Evolutionary conservation across 2,329 filamentous ascomycete species (phyloP), one percentile per base, ranked within the genome.

Genomic region (Fusarium acutatum): DNA sequence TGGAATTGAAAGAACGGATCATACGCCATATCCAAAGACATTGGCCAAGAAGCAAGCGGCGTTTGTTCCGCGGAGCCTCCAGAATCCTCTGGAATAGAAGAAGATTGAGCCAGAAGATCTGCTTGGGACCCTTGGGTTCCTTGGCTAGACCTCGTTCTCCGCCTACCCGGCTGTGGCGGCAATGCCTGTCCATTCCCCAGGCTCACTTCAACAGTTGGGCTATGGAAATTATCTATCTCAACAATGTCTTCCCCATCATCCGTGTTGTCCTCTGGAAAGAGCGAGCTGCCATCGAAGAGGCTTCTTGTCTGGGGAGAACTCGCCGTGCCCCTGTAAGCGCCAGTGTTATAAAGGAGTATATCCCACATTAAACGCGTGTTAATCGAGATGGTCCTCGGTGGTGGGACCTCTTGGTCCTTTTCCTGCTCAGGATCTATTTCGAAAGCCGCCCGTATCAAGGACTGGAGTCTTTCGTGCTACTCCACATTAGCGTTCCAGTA

Each of bases 11-110:
- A 60, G 43, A 60, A 60, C 1, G 57, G 57, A 17, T 60, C 57
- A 22, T 60, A 60, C 3, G 57, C 57, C 43, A 60, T 60, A 52
- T 60, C 57, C 10, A 60, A 60, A 17, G 57, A 60, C 57, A 60
- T 30, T 2, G 57, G 57, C 57, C 34, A 60, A 22, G 57, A 38
- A 15, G 26, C 26, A 17, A 49, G 22, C 1, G 34, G 43, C 2
- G 34, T n/a, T 4, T 60, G 30, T 12, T 40, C 43, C 3, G 15
- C 5, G 3, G 43, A 38, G 1, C 13, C 15, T 4, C 32, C 26
- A 6, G 3, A 18, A 6, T 11, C 13, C 7, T 60, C 43, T 20
- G 24, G 11, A 4, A 37, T 7, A 3, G 57, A 60, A 22, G 26
- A 38, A 22, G 32, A 11, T 24, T 28, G 43, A 40, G 26, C 7